These are phyloP conservation scores for Rauvolfia tetraphylla DNA, from an alignment of 257 asterid species.

Conservation along the genomic window DNA sequence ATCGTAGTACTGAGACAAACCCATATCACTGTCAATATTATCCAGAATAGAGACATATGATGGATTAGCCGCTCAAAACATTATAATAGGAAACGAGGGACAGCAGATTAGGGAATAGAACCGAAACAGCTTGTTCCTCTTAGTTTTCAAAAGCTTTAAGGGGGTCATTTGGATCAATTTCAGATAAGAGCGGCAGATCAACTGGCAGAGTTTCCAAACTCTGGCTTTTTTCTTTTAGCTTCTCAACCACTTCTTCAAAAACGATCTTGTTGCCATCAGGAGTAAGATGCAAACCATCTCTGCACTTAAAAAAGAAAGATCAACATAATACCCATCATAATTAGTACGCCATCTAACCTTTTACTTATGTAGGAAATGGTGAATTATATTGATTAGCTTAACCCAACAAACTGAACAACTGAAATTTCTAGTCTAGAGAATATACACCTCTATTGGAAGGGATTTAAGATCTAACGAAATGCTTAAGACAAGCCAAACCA, in stretches of 20 bases:
- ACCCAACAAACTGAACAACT: not conserved
- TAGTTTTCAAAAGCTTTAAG: conserved; percentile 44
- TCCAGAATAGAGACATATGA: not conserved
- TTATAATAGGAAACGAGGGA: not conserved
- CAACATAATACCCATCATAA: not conserved
- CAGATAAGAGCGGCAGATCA: conserved; percentile 44
- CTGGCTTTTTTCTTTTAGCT: conserved; percentile 38
- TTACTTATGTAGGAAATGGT: not conserved
- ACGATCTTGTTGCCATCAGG: conserved; percentile 51
- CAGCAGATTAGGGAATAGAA: not conserved
- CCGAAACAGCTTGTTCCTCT: not conserved
- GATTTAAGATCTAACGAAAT: too few species aligned
- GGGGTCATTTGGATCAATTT: conserved; percentile 56
- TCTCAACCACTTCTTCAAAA: conserved; percentile 48
- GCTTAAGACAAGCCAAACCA: not conserved
- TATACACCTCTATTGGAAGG: too few species aligned
- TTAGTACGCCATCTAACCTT: not conserved
- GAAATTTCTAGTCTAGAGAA: not conserved
- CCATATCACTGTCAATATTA: not conserved
- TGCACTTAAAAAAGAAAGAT: conserved; percentile 22
- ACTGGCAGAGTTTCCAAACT: conserved; percentile 39
- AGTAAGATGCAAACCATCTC: conserved; percentile 80
- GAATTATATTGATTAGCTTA: not conserved
- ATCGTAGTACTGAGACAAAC: too few species aligned
- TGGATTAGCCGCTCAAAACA: not conserved